These are phyloP conservation scores for Pichia rugopelliculosa DNA, from an alignment of 805 yeast species.

Conservation along the genomic window DNA sequence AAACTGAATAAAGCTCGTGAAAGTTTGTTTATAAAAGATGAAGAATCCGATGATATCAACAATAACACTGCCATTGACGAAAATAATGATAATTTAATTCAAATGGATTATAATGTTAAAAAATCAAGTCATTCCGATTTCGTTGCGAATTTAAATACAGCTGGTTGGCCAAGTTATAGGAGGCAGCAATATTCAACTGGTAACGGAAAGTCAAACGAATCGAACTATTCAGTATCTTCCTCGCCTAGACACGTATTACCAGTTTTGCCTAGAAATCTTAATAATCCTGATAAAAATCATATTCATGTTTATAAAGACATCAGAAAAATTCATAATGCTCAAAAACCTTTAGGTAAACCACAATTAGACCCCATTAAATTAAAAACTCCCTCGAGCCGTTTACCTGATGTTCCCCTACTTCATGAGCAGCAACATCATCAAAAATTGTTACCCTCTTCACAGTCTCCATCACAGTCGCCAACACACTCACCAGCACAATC, in stretches of 20 bases:
- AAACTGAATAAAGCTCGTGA: conserved; percentile 8
- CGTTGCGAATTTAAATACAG: conserved; percentile 28
- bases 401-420: conserved; percentile 10
- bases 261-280: neutral
- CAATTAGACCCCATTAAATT: conserved; percentile 9
- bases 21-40: conserved; percentile 12
- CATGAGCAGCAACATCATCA: conserved; percentile 12
- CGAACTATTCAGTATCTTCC: neutral
- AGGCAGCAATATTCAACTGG: conserved; percentile 7
- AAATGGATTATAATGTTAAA: neutral
- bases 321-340: conserved; percentile 11
- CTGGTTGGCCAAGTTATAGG: conserved; percentile 45
- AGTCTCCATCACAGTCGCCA: conserved; percentile 6
- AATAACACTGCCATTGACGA: neutral
- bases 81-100: neutral
- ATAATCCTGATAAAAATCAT: too few species aligned
- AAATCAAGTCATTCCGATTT: neutral
- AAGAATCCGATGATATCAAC: conserved; percentile 4
- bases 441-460: conserved; percentile 6
- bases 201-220: too few species aligned
- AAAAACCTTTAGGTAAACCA: conserved; percentile 6
- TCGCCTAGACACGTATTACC: neutral
- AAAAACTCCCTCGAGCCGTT: conserved; percentile 8
- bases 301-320: conserved; percentile 14
- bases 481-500: neutral